A percentile compares a stretch with the other conserved stretches of the same genome.
Evolutionary conservation across 2,329 filamentous ascomycete species (phyloP).

Genomic region (Cladophialophora immunda): DNA sequence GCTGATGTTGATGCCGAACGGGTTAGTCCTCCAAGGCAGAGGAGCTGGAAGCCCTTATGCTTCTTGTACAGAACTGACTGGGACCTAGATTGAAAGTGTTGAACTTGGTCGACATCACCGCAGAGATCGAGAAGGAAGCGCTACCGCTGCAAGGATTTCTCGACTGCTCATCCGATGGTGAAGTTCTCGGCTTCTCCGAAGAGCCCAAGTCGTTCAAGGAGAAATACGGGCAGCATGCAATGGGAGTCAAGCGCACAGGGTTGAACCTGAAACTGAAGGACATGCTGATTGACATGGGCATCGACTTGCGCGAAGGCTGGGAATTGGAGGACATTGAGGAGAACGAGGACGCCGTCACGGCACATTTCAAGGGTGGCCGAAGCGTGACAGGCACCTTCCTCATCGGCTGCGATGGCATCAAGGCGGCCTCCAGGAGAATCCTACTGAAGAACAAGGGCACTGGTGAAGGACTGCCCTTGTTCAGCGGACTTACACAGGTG

Average conservation of each 20-base stretch:
- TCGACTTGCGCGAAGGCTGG: conserved; percentile 33
- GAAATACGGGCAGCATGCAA: conserved; percentile 22
- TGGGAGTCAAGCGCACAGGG: conserved; percentile 32
- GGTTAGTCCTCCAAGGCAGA: conserved; percentile 16
- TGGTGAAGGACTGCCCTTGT: conserved; percentile 19
- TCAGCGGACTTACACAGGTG: conserved; percentile 31
- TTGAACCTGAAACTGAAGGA: conserved; percentile 30
- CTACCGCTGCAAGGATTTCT: conserved; percentile 17
- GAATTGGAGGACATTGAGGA: conserved; percentile 46
- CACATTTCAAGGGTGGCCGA: conserved; percentile 59
- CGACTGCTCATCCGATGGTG: conserved; percentile 22
- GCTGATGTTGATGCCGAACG: conserved; percentile 34
- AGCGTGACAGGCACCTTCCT: conserved; percentile 54
- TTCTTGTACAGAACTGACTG: background rate
- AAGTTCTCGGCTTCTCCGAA: conserved; percentile 24
- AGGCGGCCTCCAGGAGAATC: conserved; percentile 29
- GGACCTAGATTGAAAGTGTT: conserved; percentile 26
- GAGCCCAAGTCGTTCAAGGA: conserved; percentile 24
- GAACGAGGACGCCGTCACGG: conserved; percentile 48
- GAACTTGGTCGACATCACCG: conserved; percentile 18
- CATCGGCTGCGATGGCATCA: conserved; percentile 60
- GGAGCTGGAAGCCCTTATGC: background rate
- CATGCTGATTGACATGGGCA: conserved; percentile 23
- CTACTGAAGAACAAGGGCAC: conserved; percentile 20
- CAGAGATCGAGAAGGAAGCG: conserved; percentile 18